Conservation (phyloP, 1,284 basidiomycete genomes). For the Ceratobasidium sp. region DNA sequence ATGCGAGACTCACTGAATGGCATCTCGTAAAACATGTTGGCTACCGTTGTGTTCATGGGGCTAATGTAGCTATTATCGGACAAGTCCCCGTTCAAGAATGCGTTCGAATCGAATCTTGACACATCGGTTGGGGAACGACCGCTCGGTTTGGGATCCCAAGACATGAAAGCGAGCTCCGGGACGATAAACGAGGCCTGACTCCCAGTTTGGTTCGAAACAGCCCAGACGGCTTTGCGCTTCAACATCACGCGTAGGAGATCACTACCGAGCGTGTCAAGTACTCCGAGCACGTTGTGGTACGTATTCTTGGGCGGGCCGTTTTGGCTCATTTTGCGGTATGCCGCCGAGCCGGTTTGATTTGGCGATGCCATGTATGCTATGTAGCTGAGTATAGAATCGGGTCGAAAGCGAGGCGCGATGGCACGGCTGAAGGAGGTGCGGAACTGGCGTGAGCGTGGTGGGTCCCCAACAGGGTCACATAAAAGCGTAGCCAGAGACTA, state of each 20-base stretch:
- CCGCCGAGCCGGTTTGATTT: background rate
- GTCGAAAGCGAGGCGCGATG: background rate
- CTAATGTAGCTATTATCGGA: background rate
- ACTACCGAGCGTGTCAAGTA: background rate
- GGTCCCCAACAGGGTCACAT: background rate
- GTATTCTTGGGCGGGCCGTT: background rate
- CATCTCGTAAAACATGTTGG: conserved; percentile 18
- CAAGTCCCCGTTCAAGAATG: background rate
- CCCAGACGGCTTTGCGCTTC: background rate
- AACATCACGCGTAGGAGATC: background rate
- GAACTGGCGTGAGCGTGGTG: background rate
- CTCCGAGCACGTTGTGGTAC: background rate
- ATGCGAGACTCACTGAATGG: conserved; percentile 25
- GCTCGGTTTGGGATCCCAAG: background rate
- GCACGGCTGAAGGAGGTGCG: background rate
- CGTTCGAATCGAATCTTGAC: background rate
- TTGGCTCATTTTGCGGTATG: background rate
- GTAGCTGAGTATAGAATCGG: conserved; percentile 5
- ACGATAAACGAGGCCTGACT: background rate
- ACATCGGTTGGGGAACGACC: background rate
- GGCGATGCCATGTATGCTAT: background rate
- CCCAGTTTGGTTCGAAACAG: background rate
- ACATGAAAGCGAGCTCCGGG: background rate
- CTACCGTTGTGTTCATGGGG: background rate
- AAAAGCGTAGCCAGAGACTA: background rate